Conservation (phyloP, 768 basidiomycete genomes). For the Termitomyces sp. region DNA sequence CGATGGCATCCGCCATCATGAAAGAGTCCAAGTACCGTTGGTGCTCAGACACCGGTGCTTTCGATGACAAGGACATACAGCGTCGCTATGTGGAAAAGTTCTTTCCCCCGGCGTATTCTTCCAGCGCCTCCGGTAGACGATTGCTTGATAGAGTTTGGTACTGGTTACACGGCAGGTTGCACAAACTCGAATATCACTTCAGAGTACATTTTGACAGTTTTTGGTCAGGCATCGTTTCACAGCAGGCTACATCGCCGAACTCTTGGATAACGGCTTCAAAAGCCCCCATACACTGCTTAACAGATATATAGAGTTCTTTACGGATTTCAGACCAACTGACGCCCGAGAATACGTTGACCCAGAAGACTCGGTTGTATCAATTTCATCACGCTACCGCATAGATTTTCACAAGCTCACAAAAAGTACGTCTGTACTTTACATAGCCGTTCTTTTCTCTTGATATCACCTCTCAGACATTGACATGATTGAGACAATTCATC, state of each 20-base stretch:
- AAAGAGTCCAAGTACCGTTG: constrained; percentile 39
- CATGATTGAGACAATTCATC: constrained; percentile 32
- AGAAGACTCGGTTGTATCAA: constrained; percentile 23
- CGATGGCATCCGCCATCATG: constrained; percentile 41
- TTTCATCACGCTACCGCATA: constrained; percentile 30
- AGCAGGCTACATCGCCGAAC: constrained; percentile 35
- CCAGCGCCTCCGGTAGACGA: constrained; percentile 21
- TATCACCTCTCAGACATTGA: constrained; percentile 22
- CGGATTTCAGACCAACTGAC: constrained; percentile 33
- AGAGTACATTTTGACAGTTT: background rate
- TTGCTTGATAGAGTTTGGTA: constrained; percentile 35
- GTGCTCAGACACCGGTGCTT: constrained; percentile 40
- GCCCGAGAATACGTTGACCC: constrained; percentile 22
- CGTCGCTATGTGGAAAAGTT: constrained; percentile 31
- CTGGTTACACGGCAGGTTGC: constrained; percentile 40
- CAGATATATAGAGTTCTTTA: constrained; percentile 35
- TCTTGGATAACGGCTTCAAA: constrained; percentile 31
- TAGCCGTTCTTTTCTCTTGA: background rate
- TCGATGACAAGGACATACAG: constrained; percentile 27
- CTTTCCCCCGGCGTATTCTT: constrained; percentile 25
- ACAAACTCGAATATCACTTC: background rate
- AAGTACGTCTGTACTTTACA: constrained; percentile 20
- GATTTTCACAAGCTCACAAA: constrained; percentile 38
- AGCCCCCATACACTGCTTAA: constrained; percentile 35
- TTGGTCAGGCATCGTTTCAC: constrained; percentile 37